Evolutionary conservation across 208 protist species (phyloP), one percentile per base, ranked within the genome.

Genomic region (Blechomonas ayalai): DNA sequence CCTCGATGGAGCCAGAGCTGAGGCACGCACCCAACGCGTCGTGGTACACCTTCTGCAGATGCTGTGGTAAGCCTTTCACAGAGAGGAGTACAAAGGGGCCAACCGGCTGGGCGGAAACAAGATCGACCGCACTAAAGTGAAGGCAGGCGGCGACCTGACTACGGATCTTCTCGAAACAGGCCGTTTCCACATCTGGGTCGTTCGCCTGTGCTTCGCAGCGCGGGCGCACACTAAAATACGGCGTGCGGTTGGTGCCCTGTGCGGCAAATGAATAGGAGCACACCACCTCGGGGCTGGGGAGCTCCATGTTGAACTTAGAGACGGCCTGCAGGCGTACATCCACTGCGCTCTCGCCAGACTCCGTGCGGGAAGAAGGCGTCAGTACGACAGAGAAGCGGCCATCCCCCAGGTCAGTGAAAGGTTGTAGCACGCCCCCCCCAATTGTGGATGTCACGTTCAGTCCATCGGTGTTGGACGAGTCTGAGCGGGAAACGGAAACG

Each of bases 231-330:
- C 56, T 56, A 34, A 78, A 65, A 33, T 42, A 41, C 24, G 61
- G 59, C 8, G 72, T 82, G 3, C 37, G 15, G 13, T 27, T 36
- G 9, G 8, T 37, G 8, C 56, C 73, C 8, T 65, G 58, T 7
- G 68, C 44, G 38, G 65, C 44, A 12, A 82, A 31, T 6, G 19
- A n/a, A 50, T 82, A 79, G 9, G 41, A 9, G 23, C 77, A 86
- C 13, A 39, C 40, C 9, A 28, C 8, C 5, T n/a, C n/a, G n/a
- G n/a, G n/a, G n/a, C n/a, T n/a, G n/a, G n/a, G n/a, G n/a, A n/a
- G n/a, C n/a, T n/a, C n/a, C n/a, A n/a, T n/a, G n/a, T n/a, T n/a
- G n/a, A n/a, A n/a, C n/a, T n/a, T n/a, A n/a, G n/a, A n/a, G n/a
- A n/a, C n/a, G n/a, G n/a, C n/a, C n/a, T n/a, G n/a, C n/a, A n/a